Evolutionary conservation across 106 monocot species (phyloP).

Genomic region (Xerophyta viscosa): DNA sequence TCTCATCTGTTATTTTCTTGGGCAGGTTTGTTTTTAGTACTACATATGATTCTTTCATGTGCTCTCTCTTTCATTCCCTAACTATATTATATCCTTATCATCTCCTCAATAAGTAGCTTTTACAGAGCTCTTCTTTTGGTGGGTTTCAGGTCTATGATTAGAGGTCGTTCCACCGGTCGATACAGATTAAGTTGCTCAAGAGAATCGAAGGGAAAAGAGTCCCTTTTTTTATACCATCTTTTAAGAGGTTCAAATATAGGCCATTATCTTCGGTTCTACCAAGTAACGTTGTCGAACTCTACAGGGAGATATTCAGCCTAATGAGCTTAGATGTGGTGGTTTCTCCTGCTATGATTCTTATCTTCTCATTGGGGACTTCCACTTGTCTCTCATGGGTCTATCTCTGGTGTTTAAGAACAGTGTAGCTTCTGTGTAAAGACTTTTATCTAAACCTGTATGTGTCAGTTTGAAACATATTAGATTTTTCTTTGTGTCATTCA

Average conservation of each 20-base stretch:
- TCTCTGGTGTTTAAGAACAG: background rate
- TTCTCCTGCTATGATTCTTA: conserved; percentile 4
- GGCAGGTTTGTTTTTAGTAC: background rate
- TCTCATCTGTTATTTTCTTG: conserved; percentile 9
- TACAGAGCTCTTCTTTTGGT: background rate
- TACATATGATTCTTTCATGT: conserved; percentile 17
- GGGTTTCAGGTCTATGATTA: conserved; percentile 5
- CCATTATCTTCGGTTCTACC: background rate
- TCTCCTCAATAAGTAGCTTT: background rate
- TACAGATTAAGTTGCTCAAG: background rate
- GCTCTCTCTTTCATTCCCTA: background rate
- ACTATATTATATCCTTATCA: background rate
- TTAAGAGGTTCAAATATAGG: conserved; percentile 10
- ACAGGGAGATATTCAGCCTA: background rate
- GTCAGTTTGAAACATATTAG: background rate
- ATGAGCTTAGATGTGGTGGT: conserved; percentile 1
- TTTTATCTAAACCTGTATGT: too few species aligned
- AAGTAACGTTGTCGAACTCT: background rate
- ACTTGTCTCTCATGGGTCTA: background rate
- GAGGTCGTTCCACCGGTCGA: background rate
- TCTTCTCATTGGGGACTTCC: conserved; percentile 13
- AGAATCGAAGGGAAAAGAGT: background rate
- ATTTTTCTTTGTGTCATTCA: too few species aligned
- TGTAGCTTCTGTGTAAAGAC: background rate
- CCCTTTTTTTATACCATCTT: background rate